Conservation (phyloP, 1,284 basidiomycete species). For the Ceratobasidium papillatum region DNA sequence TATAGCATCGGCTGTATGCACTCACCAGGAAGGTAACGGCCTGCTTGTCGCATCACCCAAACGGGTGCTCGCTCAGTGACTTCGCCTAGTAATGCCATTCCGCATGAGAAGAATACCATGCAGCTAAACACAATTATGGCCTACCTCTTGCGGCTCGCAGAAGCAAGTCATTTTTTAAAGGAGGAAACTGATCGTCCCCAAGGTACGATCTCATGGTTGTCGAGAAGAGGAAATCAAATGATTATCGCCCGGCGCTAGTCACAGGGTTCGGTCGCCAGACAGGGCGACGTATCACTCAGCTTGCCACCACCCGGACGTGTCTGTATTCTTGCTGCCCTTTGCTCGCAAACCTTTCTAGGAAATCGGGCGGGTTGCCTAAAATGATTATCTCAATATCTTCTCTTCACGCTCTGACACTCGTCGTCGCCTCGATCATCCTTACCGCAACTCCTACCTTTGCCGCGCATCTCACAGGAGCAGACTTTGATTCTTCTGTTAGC, state of each 20-base stretch:
- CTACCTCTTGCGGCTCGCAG: constrained; percentile 85
- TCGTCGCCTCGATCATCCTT: constrained; percentile 8
- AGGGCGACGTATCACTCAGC: constrained; percentile 26
- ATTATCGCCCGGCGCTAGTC: constrained; percentile 10
- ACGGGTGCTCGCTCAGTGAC: constrained; percentile 92
- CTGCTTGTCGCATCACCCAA: constrained; percentile 99
- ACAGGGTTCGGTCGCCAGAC: neutral
- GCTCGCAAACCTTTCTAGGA: neutral
- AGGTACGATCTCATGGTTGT: constrained; percentile 37
- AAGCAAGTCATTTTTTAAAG: constrained; percentile 88
- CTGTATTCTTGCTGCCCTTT: neutral
- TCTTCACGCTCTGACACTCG: constrained; percentile 6
- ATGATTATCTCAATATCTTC: constrained; percentile 2
- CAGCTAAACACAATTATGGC: constrained; percentile 40
- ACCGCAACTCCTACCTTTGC: neutral
- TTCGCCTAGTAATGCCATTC: constrained; percentile 65
- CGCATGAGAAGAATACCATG: neutral
- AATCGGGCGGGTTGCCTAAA: constrained; percentile 1
- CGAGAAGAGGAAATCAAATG: neutral
- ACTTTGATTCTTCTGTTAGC: constrained; percentile 42
- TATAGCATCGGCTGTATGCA: constrained; percentile 27
- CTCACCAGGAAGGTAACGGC: constrained; percentile 92
- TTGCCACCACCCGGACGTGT: neutral
- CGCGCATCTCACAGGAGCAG: constrained; percentile 41
- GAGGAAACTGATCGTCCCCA: constrained; percentile 62